Evolutionary conservation across 495 filamentous ascomycete species (phyloP), one percentile per base, ranked within the genome.

Genomic region (Penicillium soppii): DNA sequence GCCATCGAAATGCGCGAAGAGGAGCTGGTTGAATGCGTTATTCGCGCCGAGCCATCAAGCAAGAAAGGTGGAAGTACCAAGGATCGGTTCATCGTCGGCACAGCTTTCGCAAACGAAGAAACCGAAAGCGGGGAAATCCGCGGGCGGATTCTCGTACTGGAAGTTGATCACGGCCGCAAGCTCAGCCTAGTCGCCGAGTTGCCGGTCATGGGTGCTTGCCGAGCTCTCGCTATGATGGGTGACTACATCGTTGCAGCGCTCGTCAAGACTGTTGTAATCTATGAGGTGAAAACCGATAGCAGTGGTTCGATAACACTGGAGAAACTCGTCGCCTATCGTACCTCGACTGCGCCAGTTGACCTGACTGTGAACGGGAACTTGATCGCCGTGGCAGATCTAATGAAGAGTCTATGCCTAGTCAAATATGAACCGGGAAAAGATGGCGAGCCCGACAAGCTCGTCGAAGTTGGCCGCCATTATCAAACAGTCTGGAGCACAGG

Each of bases 31-130:
- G 94, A 97, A 63, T 82, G 87, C 50, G 85, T 94, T 4, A 84
- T 92, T 44, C 82, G 90, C 29, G 88, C 88, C 8, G 82, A 91
- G 50, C 78, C 96, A n/a, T 69, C 74, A 0, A 77, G 82, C 42
- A 85, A 86, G 12, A 76, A 77, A 27, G 78, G 74, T 26, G 81
- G 79, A 2, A 42, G 41, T 7, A 55, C 40, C 20, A 74, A 73
- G 25, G 94, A 98, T 62, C 75, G 90, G 13, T 97, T 97, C 58
- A 66, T 99, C 19, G 85, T 97, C 2, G 94, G 94, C 7, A 97
- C 95, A 12, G 84, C 87, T 26, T 91, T 82, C 54, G 53, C 92
- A 38, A 79, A 84, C 32, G 85, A 92, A 27, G 76, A 40, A 5
- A 25, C 76, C 10, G 64, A 66, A 8, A 65, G 73, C 1, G 71